Conservation (phyloP, 2,329 filamentous ascomycete genomes). For the Cadophora gregata region DNA sequence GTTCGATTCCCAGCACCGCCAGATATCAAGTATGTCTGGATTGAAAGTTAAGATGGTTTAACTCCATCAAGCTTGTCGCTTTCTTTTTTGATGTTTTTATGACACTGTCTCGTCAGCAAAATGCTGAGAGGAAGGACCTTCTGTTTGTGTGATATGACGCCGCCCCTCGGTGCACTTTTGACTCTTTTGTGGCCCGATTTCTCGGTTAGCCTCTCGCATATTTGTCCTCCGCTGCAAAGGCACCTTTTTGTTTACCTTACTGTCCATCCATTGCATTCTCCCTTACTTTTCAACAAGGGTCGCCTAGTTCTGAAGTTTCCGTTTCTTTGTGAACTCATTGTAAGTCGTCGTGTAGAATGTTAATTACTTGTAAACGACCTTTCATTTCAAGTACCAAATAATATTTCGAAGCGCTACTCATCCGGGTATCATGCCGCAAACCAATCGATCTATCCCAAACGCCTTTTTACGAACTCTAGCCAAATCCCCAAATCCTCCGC, state of each 20-base stretch:
- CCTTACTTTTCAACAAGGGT: too few species aligned
- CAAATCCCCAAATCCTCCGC: slow-evolving; percentile 57
- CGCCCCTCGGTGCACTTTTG: not conserved
- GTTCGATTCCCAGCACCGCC: slow-evolving; percentile 47
- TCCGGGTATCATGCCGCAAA: slow-evolving; percentile 19
- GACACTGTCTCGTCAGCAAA: not conserved
- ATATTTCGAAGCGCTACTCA: not conserved
- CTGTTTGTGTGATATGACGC: too few species aligned
- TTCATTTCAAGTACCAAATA: not conserved
- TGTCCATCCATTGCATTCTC: too few species aligned
- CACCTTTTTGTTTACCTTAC: not conserved
- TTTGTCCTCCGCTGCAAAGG: not conserved
- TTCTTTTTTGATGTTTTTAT: slow-evolving; percentile 34
- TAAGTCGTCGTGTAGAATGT: too few species aligned
- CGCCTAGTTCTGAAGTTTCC: too few species aligned
- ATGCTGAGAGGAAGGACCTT: too few species aligned
- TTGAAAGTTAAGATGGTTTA: slow-evolving; percentile 40
- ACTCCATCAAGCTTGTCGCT: slow-evolving; percentile 33
- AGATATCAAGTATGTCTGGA: slow-evolving; percentile 30
- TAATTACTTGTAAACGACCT: not conserved
- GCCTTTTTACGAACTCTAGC: slow-evolving; percentile 53
- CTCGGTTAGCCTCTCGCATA: not conserved
- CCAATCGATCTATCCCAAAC: slow-evolving; percentile 34
- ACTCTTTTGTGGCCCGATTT: not conserved
- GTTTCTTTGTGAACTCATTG: too few species aligned